These are phyloP conservation scores for Lipomyces yarrowii DNA, from an alignment of 1,139 yeast genomes.

Conservation along the genomic window DNA sequence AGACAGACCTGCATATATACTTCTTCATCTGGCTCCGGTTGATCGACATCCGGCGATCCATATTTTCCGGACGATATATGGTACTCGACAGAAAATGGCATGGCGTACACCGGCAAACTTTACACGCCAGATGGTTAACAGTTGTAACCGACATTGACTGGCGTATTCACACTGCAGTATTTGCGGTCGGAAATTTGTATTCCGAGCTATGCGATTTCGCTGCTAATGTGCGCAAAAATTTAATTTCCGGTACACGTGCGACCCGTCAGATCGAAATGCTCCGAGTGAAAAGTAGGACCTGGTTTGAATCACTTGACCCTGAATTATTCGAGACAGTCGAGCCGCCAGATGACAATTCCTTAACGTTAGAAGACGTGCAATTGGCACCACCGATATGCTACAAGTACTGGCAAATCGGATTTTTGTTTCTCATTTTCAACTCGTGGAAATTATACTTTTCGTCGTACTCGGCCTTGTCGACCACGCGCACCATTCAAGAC, in stretches of 20 bases:
- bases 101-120: conserved; percentile 1
- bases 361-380: conserved; percentile 15
- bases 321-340: conserved; percentile 17
- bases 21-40: conserved; percentile 26
- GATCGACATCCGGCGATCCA: conserved; percentile 21
- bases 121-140: not conserved
- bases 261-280: conserved; percentile 15
- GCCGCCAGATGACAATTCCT: conserved; percentile 12
- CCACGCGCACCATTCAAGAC: conserved; percentile 14
- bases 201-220: conserved; percentile 21
- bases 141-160: not conserved
- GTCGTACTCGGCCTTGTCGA: conserved; percentile 20
- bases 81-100: conserved; percentile 15
- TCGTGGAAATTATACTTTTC: conserved; percentile 26
- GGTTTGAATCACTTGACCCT: conserved; percentile 23
- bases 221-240: conserved; percentile 13
- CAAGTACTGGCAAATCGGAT: conserved; percentile 19
- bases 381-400: conserved; percentile 25
- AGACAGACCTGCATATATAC: conserved; percentile 14
- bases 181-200: conserved; percentile 8
- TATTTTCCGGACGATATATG: conserved; percentile 21
- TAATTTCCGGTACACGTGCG: conserved; percentile 11
- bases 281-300: conserved; percentile 19
- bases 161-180: conserved; percentile 1
- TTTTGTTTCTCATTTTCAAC: conserved; percentile 15